Evolutionary conservation across 2,329 filamentous ascomycete genomes (phyloP), one percentile per base, ranked within the genome.

Genomic region (Pyrenophora teres): DNA sequence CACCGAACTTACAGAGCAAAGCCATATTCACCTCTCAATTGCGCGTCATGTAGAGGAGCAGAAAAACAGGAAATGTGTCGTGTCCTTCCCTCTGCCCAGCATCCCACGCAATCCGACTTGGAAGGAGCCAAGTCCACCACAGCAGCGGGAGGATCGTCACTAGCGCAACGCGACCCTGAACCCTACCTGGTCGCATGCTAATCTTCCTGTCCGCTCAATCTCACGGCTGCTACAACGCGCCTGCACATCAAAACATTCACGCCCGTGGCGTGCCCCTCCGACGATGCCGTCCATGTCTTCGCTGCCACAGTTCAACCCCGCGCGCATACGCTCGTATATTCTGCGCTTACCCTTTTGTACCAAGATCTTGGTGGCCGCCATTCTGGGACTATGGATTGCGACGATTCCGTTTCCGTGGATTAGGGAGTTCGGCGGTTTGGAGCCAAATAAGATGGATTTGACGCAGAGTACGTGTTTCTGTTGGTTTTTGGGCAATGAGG

Each of bases 281-380:
- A 52, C 30, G 25, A 52, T 52, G 50, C 45, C 59, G 50, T 75
- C 79, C 56, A 74, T 30, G 27, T 30, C 74, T 40, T 74, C 77
- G 73, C 69, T 80, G 69, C 62, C 81, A 64, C 79, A 82, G 50
- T 87, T 95, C 75, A 92, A 87, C 75, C 84, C 87, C 27, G 74
- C 82, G 55, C 86, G 90, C 62, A 81, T 92, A 64, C 87, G 90
- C 60, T 90, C 89, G 7, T 97, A 96, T 72, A 68, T 96, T 60
- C 80, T 90, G 54, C 87, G 92, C 41, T 80, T 97, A n/a, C 93
- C 94, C 31, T 80, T 97, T 1, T 92, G 94, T 71, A 97, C 94
- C 21, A 85, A 92, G 43, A 74, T 82, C 15, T 82, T 92, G 12
- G 72, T 92, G 16, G 67, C 86, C 3, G 75, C 87, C 38, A 89